A percentile compares a stretch with the other conserved stretches of the same genome.
Evolutionary conservation across 192 early-diverging fungal genomes (phyloP).

Genomic region (Diversispora eburnea): DNA sequence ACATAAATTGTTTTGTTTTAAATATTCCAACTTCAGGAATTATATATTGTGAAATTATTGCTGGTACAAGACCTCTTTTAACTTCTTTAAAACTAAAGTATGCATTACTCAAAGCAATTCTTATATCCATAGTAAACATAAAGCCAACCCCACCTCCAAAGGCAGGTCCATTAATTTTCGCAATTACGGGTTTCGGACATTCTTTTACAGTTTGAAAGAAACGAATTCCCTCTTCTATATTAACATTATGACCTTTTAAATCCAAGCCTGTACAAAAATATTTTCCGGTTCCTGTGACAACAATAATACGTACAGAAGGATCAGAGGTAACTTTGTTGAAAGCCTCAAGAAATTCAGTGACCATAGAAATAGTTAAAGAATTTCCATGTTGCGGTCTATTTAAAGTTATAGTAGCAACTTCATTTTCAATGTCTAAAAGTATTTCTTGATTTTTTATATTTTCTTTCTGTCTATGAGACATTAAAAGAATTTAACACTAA

Average conservation of each 20-base stretch:
- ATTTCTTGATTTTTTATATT: not conserved
- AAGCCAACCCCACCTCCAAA: slow-evolving; percentile 61
- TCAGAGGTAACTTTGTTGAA: slow-evolving; percentile 46
- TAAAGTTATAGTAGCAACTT: not conserved
- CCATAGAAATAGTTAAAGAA: slow-evolving; percentile 49
- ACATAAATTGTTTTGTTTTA: slow-evolving; percentile 52
- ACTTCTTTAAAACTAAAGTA: slow-evolving; percentile 61
- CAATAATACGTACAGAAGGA: slow-evolving; percentile 46
- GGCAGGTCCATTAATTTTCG: slow-evolving; percentile 59
- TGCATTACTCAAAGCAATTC: slow-evolving; percentile 40
- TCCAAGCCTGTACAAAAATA: slow-evolving; percentile 68
- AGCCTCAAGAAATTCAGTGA: slow-evolving; percentile 35
- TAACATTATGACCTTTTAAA: slow-evolving; percentile 35
- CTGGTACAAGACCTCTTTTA: slow-evolving; percentile 58
- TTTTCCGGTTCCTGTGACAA: slow-evolving; percentile 59
- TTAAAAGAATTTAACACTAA: too few species aligned
- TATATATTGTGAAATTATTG: slow-evolving; percentile 61
- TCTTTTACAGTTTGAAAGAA: slow-evolving; percentile 45
- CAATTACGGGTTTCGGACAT: slow-evolving; percentile 52
- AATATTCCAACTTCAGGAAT: slow-evolving; percentile 53
- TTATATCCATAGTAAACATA: slow-evolving; percentile 54
- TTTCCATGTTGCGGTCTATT: slow-evolving; percentile 39
- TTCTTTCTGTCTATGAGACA: too few species aligned
- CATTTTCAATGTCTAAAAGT: not conserved
- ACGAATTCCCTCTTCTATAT: slow-evolving; percentile 32